Base-by-base conservation (phyloP, 331 rosid species). In the Rhamnella rubrinervis region DNA sequence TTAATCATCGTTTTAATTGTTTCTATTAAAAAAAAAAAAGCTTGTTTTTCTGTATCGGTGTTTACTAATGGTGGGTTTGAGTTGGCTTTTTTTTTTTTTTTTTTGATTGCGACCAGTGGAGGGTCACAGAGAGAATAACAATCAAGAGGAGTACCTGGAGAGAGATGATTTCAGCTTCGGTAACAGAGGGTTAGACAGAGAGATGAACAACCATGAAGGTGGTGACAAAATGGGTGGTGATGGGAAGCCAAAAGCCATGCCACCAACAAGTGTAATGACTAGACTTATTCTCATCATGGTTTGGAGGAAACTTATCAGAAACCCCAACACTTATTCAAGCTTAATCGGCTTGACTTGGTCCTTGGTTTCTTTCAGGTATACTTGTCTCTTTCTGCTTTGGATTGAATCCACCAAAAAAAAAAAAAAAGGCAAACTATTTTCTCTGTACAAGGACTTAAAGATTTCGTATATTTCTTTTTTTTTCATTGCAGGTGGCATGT, bases 251-350 rank as follows among this genome's bases (percentile, higher is more conserved):
- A 91, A 86, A 59, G 25, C 74, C 10, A 84, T 92, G 96, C 95
- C 97, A 4, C 90, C 97, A 20, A 77, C 97, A 0, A 89, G 95
- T 68, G 96, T 92, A 15, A 92, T 92, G 97, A 89, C 96, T 0
- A 89, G 95, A 89, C 85, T 92, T n/a, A 92, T 92, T 75, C 71
- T 92, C 55, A 92, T 89, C 23, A 92, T 92, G 97, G 97, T 92
- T 9, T 92, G 96, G 97, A 87, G 97, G 63, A 92, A 92, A 76
- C 86, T 92, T 0, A 92, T 92, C n/a, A 76, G 97, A 72, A 92
- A 92, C 38, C 97, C 97, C 40, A 92, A 89, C 82, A 92, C 97
- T 51, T 92, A 92, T 64, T 92, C 96, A 2, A 92, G 95, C 81
- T 74, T 92, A 41, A 26, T 92, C 0, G 97, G 96, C 55, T 86